Conservation (phyloP, 257 asterid species). For the Eustoma russellianum region DNA sequence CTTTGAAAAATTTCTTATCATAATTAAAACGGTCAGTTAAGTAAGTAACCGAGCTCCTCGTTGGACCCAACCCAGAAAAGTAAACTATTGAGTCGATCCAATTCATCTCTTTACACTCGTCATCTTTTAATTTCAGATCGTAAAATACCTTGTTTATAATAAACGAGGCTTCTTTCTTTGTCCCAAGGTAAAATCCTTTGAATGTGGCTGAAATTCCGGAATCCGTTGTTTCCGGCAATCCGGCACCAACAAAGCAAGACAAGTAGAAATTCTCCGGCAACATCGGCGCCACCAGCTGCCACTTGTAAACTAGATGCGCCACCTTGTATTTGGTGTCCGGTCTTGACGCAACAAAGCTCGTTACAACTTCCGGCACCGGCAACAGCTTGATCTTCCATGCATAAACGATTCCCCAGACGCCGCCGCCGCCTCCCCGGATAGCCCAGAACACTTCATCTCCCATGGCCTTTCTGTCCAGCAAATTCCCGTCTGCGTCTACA, state of each 20-base stretch:
- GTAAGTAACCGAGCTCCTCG: slow-evolving; percentile 17
- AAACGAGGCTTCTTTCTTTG: slow-evolving; percentile 23
- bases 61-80: slow-evolving; percentile 37
- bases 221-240: slow-evolving; percentile 20
- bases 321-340: slow-evolving; percentile 24
- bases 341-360: slow-evolving; percentile 38
- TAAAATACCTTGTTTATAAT: slow-evolving; percentile 28
- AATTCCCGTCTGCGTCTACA: slow-evolving; percentile 40
- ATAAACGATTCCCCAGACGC: slow-evolving; percentile 48
- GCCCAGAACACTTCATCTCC: slow-evolving; percentile 91
- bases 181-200: slow-evolving; percentile 54
- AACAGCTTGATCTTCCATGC: slow-evolving; percentile 59
- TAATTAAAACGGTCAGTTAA: slow-evolving; percentile 34
- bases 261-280: slow-evolving; percentile 35
- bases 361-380: slow-evolving; percentile 28
- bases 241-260: slow-evolving; percentile 46
- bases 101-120: slow-evolving; percentile 47
- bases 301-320: slow-evolving; percentile 29
- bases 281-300: slow-evolving; percentile 55
- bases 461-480: slow-evolving; percentile 51
- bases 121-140: slow-evolving; percentile 23
- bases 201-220: slow-evolving; percentile 46
- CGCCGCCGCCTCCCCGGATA: slow-evolving; percentile 83
- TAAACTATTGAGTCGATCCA: slow-evolving; percentile 61
- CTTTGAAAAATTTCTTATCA: slow-evolving; percentile 50